Conservation (phyloP, 805 yeast genomes). For the Metschnikowia anglica region DNA sequence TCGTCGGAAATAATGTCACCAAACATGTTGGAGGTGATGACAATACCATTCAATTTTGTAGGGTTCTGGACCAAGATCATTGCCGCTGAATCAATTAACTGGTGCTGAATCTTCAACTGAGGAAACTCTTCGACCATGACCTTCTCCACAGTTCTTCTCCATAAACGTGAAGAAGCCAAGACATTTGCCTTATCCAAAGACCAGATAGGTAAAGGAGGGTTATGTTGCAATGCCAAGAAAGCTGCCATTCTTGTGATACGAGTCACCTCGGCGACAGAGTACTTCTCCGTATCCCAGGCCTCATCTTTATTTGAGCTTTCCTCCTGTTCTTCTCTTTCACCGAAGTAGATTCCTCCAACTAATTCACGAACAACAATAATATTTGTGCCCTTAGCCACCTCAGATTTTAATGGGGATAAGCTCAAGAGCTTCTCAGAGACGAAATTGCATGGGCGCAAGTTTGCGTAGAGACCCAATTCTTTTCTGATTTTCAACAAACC, state of each 20-base stretch:
- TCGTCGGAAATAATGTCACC: slow-evolving; percentile 98
- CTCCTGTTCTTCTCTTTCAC: slow-evolving; percentile 90
- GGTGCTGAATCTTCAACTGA: slow-evolving; percentile 81
- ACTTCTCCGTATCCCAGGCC: slow-evolving; percentile 93
- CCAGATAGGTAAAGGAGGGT: slow-evolving; percentile 95
- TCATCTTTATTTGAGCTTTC: slow-evolving; percentile 60
- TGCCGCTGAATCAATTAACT: slow-evolving; percentile 97
- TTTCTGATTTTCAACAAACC: slow-evolving; percentile 93
- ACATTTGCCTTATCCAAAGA: slow-evolving; percentile 97
- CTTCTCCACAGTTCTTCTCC: slow-evolving; percentile 92
- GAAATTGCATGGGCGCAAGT: slow-evolving; percentile 94
- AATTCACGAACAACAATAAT: slow-evolving; percentile 93
- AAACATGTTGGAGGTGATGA: slow-evolving; percentile 93
- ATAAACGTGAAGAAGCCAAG: slow-evolving; percentile 89
- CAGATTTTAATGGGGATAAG: slow-evolving; percentile 83
- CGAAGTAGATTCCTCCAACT: slow-evolving; percentile 98
- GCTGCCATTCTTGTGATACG: slow-evolving; percentile 99
- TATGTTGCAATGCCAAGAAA: slow-evolving; percentile 86
- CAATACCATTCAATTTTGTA: slow-evolving; percentile 85
- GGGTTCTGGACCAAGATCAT: slow-evolving; percentile 95
- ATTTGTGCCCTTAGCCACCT: slow-evolving; percentile 86
- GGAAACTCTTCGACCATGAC: slow-evolving; percentile 90
- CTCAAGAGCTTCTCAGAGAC: slow-evolving; percentile 80
- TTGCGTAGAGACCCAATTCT: slow-evolving; percentile 91
- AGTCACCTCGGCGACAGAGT: slow-evolving; percentile 87